Evolutionary conservation across 352 stramenopile species (phyloP), one percentile per base, ranked within the genome.

Genomic region (Phytophthora pluvialis): DNA sequence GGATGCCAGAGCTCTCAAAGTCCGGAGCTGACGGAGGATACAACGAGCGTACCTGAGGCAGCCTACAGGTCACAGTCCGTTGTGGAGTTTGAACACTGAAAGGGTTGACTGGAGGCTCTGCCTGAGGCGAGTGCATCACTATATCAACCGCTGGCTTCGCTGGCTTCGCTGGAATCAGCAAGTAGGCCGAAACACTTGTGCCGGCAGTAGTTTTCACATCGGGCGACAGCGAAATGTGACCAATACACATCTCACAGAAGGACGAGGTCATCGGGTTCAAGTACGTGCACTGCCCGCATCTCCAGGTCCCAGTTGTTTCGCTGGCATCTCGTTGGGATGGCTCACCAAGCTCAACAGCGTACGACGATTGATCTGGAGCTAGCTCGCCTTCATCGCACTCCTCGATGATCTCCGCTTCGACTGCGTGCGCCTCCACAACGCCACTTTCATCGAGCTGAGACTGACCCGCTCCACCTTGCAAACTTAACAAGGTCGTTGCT

Each of bases 171-270:
- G 64, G 58, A 10, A 57, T 36, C 12, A 69, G 36, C 29, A 69
- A 66, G 5, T 60, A 61, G 15, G 53, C 60, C 21, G 67, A 75
- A 43, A 51, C 53, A 59, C 54, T 71, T 15, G 66, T 66, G 3
- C 32, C 44, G n/a, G 56, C 43, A 48, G 53, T 36, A 36, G 53
- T 60, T 48, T 67, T 64, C 16, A 70, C 44, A n/a, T 73, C 62
- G 1, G 57, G 55, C 0, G 75, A 84, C 10, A 80, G 56, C 28
- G 75, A 90, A 15, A 86, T 80, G 51, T 89, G 81, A 13, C 73
- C 76, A 13, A 73, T 59, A 38, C 81, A 90, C 64, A 90, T 77
- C 25, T 83, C 78, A 12, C 81, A 90, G 63, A 89, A 90, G 2
- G 80, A 75, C n/a, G 75, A 70, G 26, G 64, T 74, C 48, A 86